Evolutionary conservation across 306 rosid species (phyloP).

Genomic region (Vigna trinervia): DNA sequence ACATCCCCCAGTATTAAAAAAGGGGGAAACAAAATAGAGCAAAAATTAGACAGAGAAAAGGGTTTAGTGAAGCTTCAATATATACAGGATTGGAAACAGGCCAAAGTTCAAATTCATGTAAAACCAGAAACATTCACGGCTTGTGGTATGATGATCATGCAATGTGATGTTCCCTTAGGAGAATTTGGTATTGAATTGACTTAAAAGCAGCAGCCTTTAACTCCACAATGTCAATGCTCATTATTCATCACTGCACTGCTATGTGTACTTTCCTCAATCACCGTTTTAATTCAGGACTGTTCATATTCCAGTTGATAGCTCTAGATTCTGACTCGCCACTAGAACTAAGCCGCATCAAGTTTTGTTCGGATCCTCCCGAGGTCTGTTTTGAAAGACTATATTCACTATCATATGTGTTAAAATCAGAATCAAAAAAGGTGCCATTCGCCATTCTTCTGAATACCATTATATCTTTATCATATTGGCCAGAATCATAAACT

Average conservation of each 20-base stretch:
- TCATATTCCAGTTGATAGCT: constrained; percentile 48
- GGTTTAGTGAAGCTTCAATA: constrained; percentile 37
- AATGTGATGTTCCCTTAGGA: constrained; percentile 12
- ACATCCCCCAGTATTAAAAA: constrained; percentile 41
- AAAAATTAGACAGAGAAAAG: constrained; percentile 34
- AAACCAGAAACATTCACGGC: constrained; percentile 25
- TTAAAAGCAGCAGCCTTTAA: constrained; percentile 41
- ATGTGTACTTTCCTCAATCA: constrained; percentile 17
- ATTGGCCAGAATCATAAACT: constrained; percentile 79
- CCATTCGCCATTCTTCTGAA: constrained; percentile 74
- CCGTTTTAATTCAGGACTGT: constrained; percentile 34
- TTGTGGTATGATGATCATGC: constrained; percentile 18
- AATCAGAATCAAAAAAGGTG: constrained; percentile 54
- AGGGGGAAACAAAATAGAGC: constrained; percentile 42
- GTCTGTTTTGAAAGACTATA: constrained; percentile 52
- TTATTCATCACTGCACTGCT: constrained; percentile 13
- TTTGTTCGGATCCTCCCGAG: constrained; percentile 43
- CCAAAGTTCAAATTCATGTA: constrained; percentile 6
- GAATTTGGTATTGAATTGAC: constrained; percentile 16
- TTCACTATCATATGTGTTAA: constrained; percentile 57
- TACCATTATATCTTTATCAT: constrained; percentile 68
- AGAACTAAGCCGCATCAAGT: constrained; percentile 51
- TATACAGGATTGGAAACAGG: constrained; percentile 19
- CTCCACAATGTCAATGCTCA: constrained; percentile 36
- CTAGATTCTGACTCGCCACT: constrained; percentile 62